Evolutionary conservation across 169 alveolate species (phyloP), one percentile per base, ranked within the genome.

Genomic region (Plasmodium malariae): DNA sequence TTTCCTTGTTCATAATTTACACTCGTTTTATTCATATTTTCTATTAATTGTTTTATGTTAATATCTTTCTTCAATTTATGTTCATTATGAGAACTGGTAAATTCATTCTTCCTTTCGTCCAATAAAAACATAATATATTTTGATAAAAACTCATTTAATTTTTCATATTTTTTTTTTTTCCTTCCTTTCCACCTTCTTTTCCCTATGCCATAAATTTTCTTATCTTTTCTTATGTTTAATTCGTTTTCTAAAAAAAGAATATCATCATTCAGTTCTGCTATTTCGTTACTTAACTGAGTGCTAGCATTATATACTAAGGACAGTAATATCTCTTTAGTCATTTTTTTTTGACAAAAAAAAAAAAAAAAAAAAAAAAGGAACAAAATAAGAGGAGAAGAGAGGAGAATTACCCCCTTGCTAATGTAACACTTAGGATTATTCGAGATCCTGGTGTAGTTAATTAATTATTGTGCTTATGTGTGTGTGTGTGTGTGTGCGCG

Each of bases 301-400:
- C 45, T 80, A 34, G 73, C 90, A 80, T 80, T 68, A 43, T 80
- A 83, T 7, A 49, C 74, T 65, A 80, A 60, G 36, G 85, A 43
- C 36, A 80, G 65, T 24, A 80, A 19, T 49, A 80, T 51, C 12
- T 68, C 57, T 30, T 65, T 80, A 12, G 32, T 54, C 90, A 80
- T 80, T 49, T 74, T 74, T 72, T 19, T 37, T 74, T 34, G 34
- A 36, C 12, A 63, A n/a, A 32, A 34, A 74, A 59, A 19, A 37
- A 62, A 48, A 49, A 69, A 40, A 69, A 40, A 67, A 21, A 3
- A 7, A 21, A n/a, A n/a, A n/a, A n/a, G n/a, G n/a, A n/a, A n/a
- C n/a, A n/a, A n/a, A n/a, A n/a, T n/a, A n/a, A n/a, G n/a, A n/a
- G n/a, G n/a, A n/a, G n/a, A n/a, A n/a, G n/a, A n/a, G n/a, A n/a